phyloP scores from a whole-genome alignment of 768 basidiomycete species.

The Termitomyces sp. region DNA sequence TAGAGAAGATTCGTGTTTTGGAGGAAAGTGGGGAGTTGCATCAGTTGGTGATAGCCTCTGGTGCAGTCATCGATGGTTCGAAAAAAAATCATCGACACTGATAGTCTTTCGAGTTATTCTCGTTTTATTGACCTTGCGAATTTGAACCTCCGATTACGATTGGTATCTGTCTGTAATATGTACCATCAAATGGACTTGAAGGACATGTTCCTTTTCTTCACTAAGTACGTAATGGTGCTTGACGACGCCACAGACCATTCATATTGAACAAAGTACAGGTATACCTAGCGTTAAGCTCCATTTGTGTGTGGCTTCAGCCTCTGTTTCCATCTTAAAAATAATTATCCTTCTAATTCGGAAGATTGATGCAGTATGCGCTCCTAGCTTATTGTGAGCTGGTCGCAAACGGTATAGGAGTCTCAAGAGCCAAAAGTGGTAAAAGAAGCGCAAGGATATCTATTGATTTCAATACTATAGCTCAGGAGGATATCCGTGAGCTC shows the following conservation, averaged over 20 bases:
- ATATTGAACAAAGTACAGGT: background rate
- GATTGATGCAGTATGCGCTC: background rate
- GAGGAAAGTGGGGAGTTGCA: slow-evolving; percentile 46
- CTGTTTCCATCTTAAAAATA: too few relatives aligned
- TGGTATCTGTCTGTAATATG: background rate
- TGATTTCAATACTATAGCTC: background rate
- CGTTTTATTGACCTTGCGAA: background rate
- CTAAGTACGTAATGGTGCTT: background rate
- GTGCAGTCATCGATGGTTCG: slow-evolving; percentile 47
- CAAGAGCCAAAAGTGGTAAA: background rate
- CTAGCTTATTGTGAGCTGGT: background rate
- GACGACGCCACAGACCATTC: background rate
- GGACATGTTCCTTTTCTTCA: background rate
- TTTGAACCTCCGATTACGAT: background rate
- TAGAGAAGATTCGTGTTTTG: slow-evolving; percentile 47
- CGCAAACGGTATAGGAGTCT: background rate
- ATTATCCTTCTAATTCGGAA: background rate
- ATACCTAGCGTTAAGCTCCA: background rate
- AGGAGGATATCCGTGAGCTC: background rate
- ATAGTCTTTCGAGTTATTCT: background rate
- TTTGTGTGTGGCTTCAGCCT: background rate
- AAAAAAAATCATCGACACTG: slow-evolving; percentile 47
- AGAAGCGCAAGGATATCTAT: background rate
- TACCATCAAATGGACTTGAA: background rate
- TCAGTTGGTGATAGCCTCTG: slow-evolving; percentile 44